Base-by-base conservation (phyloP, 345 rosid species). In the Aquilaria malaccensis region DNA sequence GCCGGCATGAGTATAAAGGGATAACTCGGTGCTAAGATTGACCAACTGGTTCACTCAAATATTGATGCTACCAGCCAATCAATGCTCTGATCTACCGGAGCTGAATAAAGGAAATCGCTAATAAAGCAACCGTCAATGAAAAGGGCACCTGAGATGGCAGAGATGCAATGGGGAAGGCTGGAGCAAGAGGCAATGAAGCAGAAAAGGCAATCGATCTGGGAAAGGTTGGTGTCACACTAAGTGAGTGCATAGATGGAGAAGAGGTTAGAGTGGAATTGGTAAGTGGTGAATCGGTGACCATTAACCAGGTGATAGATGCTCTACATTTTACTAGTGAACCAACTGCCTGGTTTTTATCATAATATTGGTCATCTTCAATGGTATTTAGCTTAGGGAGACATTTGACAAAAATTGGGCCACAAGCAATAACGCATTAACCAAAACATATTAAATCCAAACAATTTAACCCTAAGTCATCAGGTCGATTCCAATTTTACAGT, bases 111-210 rank as follows among this genome's bases (percentile, higher is more conserved):
- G 55, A 83, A 87, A 13, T 74, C 79, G 15, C 88, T 75, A 9
- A 83, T 56, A 78, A 83, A 83, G 73, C 88, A 85, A 9, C 92
- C 92, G 59, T 86, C 88, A 15, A 86, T 74, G 43, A 58, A 86
- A 66, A 86, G 69, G 30, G 77, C 67, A 29, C 68, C 86, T 2
- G 83, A 49, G 55, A 48, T 30, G 15, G 83, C 66, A 46, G 86
- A 77, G 47, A 79, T 78, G 72, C 92, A 86, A 52, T 83, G 69
- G 2, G 88, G 88, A 9, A 86, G 74, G 37, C 49, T 74, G 3
- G 88, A 79, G 30, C 85, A 74, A 31, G 83, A 47, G 43, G 73
- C 71, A 4, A 85, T 82, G 65, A 59, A 81, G 65, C 92, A 86
- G 56, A 86, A 77, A 64, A 78, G 83, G 61, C 92, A 86, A 41